Percentiles rank a stretch among this genome's conserved stretches.
phyloP scores from a whole-genome alignment of 2,329 filamentous ascomycete species.

The Diaporthe sp. region DNA sequence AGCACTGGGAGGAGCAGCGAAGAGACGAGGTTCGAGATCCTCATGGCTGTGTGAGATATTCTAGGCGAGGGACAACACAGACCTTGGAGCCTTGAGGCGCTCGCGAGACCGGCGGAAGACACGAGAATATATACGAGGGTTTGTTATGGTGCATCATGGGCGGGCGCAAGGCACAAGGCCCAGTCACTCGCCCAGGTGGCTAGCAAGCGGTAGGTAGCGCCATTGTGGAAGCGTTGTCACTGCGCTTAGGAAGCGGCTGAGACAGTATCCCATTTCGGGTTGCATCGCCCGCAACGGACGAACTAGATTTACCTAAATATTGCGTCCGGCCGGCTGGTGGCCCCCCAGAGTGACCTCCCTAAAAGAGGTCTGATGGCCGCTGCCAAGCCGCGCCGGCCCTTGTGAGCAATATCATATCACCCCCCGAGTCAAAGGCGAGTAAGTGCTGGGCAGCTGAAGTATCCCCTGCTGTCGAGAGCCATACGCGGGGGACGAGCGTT shows the following conservation, averaged over 20 bases:
- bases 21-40: conserved; percentile 6
- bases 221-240: conserved; percentile 2
- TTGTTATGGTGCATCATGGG: background rate
- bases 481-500: background rate
- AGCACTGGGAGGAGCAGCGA: conserved; percentile 4
- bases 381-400: conserved; percentile 17
- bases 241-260: background rate
- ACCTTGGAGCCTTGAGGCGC: background rate
- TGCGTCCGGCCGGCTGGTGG: conserved; percentile 3
- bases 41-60: background rate
- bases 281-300: conserved; percentile 17
- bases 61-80: background rate
- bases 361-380: conserved; percentile 9
- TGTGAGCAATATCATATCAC: background rate
- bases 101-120: background rate
- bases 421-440: background rate
- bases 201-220: background rate
- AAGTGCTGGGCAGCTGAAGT: background rate
- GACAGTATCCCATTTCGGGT: conserved; percentile 3
- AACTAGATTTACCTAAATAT: background rate
- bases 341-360: conserved; percentile 22
- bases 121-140: background rate
- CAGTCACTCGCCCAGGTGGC: background rate
- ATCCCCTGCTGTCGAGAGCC: background rate
- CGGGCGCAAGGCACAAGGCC: background rate